Base-by-base conservation (phyloP, 345 rosid genomes). In the Murraya paniculata region DNA sequence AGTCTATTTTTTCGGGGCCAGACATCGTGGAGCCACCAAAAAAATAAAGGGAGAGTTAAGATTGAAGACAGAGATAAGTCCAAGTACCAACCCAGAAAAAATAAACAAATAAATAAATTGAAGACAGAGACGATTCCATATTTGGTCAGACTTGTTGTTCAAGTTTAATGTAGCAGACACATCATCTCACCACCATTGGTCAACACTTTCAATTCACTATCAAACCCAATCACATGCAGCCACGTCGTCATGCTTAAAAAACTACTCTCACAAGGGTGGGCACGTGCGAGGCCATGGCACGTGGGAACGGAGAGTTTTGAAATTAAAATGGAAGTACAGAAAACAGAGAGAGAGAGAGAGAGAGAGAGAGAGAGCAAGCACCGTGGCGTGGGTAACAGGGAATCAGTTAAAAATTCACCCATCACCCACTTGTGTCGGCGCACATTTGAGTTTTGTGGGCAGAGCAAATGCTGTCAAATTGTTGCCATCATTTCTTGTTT, bases 341-440 rank as follows among this genome's bases (percentile, higher is more conserved):
- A 6, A 66, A 55, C 35, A 21, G 28, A 50, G 60, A 16, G 36
- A 55, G 13, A 16, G 36, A 55, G 13, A 16, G 36, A 55, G 13
- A n/a, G n/a, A 21, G 28, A 50, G 60, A 21, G 28, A 50, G 60
- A 16, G 36, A 55, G 13, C 0, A 39, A 21, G 56, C 66, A 50
- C 79, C 72, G 73, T 56, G 64, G 28, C 72, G 73, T 56, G 64
- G 28, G 67, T 55, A 39, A 68, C 38, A 25, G 73, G 79, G 79
- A 76, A 67, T 76, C 50, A 6, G 55, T 53, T n/a, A 69, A 64
- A 64, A 48, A 53, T 53, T 64, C 50, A 48, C 28, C 9, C 58
- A 60, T 18, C 35, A 61, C 39, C 65, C 73, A 76, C 79, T 25
- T 24, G 73, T 66, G 73, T 76, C 65, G 79, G 73, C 64, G 66